Base-by-base conservation (phyloP, 177 flowering plant species). In the Tripterygium wilfordii region DNA sequence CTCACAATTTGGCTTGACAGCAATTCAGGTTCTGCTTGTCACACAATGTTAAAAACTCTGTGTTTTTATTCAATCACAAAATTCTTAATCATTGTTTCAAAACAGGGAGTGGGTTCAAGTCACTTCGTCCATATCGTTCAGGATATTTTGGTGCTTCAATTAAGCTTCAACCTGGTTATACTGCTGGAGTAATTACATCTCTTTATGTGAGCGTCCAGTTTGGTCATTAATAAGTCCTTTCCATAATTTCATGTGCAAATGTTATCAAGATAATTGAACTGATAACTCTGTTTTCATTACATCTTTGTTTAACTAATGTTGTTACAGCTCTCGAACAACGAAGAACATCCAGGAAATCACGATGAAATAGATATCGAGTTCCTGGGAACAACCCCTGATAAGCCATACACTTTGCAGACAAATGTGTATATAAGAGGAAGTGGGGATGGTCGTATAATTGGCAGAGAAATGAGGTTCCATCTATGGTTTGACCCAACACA, bases 81-180 rank as follows among this genome's bases (percentile, higher is more conserved):
- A n/a, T n/a, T n/a, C n/a, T n/a, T n/a, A n/a, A n/a, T n/a, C n/a
- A n/a, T n/a, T n/a, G n/a, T n/a, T n/a, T n/a, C n/a, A n/a, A 22
- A 57, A 42, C 72, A 85, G 96, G 96, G 45, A 86, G 97, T 51
- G 97, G 95, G 48, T 88, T 81, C 72, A 88, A 83, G 63, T 88
- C 97, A 7, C 54, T 57, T 21, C 62, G 36, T 0, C 56, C 79
- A 3, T 88, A 77, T 45, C 62, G 60, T 18, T 81, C 88, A 0
- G 97, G 97, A 0, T 86, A 71, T 67, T 89, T 86, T 29, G 77
- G 92, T n/a, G 70, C 88, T 8, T 44, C 74, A 10, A 65, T 89
- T 21, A 86, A 86, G 66, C 90, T 89, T 22, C 97, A 89, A 43
- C 57, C 88, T 20, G 95, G 95, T 29, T 89, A 89, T 45, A 86